Conservation (phyloP, 495 filamentous ascomycete species). For the Geoglossum glabrum region DNA sequence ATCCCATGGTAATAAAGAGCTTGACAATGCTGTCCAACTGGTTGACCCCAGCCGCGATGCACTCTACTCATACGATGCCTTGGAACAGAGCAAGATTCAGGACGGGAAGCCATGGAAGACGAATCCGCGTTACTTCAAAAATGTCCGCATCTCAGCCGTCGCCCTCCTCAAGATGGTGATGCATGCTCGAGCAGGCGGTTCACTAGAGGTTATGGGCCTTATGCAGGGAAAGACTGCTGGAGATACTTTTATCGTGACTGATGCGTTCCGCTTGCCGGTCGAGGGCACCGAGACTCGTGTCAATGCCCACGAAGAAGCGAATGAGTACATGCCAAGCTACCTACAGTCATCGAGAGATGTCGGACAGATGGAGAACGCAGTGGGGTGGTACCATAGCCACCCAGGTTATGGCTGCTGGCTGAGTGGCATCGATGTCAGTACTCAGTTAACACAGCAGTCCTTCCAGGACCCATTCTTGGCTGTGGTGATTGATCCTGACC, state of each 20-base stretch:
- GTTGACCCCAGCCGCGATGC: slow-evolving; percentile 75
- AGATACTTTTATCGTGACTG: slow-evolving; percentile 76
- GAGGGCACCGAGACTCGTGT: slow-evolving; percentile 96
- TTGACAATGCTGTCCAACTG: slow-evolving; percentile 67
- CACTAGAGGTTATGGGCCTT: slow-evolving; percentile 89
- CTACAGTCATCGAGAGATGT: slow-evolving; percentile 50
- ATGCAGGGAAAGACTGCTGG: slow-evolving; percentile 90
- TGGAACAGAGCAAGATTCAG: slow-evolving; percentile 20
- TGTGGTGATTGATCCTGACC: slow-evolving; percentile 92
- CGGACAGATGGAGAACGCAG: slow-evolving; percentile 66
- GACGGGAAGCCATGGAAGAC: slow-evolving; percentile 54
- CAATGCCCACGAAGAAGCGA: slow-evolving; percentile 83
- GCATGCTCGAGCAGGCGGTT: slow-evolving; percentile 86
- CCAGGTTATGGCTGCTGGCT: slow-evolving; percentile 98
- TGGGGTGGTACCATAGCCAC: slow-evolving; percentile 97
- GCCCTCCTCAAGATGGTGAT: slow-evolving; percentile 98
- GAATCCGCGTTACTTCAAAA: slow-evolving; percentile 81
- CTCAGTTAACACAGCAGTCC: slow-evolving; percentile 63
- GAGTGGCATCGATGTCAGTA: slow-evolving; percentile 82
- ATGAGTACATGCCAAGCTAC: slow-evolving; percentile 90
- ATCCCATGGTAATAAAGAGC: slow-evolving; percentile 33
- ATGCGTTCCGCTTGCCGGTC: slow-evolving; percentile 84
- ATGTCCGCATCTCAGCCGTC: slow-evolving; percentile 78
- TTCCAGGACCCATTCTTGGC: slow-evolving; percentile 82
- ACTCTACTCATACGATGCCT: slow-evolving; percentile 62